phyloP scores from a whole-genome alignment of 306 rosid species.

The Casuarina glauca region DNA sequence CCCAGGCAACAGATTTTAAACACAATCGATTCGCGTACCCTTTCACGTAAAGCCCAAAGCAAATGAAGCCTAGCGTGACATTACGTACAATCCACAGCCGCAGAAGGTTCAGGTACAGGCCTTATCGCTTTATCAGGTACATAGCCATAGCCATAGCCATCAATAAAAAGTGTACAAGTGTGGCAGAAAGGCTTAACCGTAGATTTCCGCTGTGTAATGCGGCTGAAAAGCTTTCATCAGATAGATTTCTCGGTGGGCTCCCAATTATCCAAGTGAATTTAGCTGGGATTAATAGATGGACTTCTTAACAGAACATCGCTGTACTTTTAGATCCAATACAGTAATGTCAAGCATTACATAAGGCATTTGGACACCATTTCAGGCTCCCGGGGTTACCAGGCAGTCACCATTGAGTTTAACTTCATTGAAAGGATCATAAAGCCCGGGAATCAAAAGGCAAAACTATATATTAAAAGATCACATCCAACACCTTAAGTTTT shows the following conservation, averaged over 20 bases:
- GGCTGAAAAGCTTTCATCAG: neutral
- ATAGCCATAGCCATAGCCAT: neutral
- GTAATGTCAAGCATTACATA: neutral
- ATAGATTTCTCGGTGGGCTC: neutral
- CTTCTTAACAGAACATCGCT: neutral
- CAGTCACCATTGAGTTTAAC: neutral
- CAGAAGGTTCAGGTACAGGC: neutral
- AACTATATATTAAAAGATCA: constrained; percentile 21
- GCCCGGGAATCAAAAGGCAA: neutral
- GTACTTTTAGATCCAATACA: neutral
- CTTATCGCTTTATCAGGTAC: neutral
- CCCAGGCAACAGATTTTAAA: no score
- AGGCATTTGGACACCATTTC: neutral
- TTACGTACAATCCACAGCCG: neutral
- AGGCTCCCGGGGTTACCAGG: neutral
- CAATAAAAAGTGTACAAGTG: neutral
- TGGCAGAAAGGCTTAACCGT: neutral
- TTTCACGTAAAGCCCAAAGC: no score
- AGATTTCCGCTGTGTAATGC: neutral
- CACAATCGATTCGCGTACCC: no score
- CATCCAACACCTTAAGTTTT: constrained; percentile 39
- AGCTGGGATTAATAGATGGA: neutral
- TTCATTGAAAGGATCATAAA: neutral
- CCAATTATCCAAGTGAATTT: neutral
- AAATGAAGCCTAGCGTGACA: neutral